Evolutionary conservation across 345 rosid genomes (phyloP).

Genomic region (Populus deltoides): DNA sequence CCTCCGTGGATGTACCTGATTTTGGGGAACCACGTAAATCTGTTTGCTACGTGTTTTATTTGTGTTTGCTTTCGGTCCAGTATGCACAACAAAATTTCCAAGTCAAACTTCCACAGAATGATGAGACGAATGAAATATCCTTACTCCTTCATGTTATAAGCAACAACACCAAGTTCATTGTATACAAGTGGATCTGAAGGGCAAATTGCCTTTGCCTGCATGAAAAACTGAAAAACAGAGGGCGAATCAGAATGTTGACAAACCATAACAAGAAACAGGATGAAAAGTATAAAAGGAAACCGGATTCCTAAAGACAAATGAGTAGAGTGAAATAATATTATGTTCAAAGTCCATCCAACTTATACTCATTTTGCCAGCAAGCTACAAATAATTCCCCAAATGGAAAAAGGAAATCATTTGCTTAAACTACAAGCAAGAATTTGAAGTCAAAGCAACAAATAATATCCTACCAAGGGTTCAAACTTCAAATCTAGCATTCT

Average conservation of each 20-base stretch:
- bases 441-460: background rate
- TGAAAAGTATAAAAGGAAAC: background rate
- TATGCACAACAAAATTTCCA: background rate
- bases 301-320: background rate
- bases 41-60: too few species aligned
- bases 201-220: slow-evolving; percentile 90
- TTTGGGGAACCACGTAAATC: too few species aligned
- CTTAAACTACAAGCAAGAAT: background rate
- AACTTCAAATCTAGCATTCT: background rate
- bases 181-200: slow-evolving; percentile 92
- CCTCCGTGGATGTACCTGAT: too few species aligned
- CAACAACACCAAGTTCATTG: slow-evolving; percentile 97
- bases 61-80: too few species aligned
- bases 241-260: slow-evolving; percentile 10
- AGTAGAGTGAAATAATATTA: background rate
- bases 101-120: background rate
- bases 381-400: background rate
- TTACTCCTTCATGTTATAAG: slow-evolving; percentile 93
- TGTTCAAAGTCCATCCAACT: background rate
- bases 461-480: background rate
- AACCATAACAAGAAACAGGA: background rate
- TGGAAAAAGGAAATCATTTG: background rate
- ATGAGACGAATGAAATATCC: slow-evolving; percentile 20
- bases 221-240: slow-evolving; percentile 60
- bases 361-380: background rate